Conservation (phyloP, 441 rosid species). For the Metrosideros polymorpha region DNA sequence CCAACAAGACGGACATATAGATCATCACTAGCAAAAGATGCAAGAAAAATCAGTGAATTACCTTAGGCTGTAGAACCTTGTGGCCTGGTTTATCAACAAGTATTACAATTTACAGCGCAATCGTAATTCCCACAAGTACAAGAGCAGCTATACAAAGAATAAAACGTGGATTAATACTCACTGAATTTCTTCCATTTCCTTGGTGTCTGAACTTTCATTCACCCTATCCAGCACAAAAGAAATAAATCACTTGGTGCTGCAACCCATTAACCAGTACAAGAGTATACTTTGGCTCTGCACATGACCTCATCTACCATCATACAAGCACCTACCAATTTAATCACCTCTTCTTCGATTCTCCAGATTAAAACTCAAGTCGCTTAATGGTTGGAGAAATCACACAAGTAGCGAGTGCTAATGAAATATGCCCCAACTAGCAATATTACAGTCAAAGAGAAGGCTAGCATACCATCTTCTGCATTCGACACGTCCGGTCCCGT, state of each 20-base stretch:
- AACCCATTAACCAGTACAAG: not conserved
- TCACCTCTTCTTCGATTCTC: not conserved
- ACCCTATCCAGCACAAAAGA: conserved; percentile 34
- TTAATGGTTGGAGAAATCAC: not conserved
- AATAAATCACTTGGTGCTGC: not conserved
- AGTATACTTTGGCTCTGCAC: not conserved
- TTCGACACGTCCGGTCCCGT: conserved; percentile 76
- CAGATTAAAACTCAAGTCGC: not conserved
- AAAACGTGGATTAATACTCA: conserved; percentile 18
- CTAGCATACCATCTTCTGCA: conserved; percentile 75
- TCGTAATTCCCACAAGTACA: not conserved
- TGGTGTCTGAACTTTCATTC: conserved; percentile 52
- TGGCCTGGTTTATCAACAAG: not conserved
- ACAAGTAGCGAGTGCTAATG: not conserved
- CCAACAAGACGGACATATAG: conserved; percentile 75
- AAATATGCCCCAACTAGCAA: not conserved
- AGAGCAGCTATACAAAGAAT: not conserved
- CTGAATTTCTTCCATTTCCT: conserved; percentile 60
- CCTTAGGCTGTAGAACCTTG: not conserved
- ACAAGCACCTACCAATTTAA: not conserved
- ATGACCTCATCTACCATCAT: not conserved
- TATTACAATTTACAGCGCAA: not conserved
- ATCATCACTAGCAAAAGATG: conserved; percentile 48
- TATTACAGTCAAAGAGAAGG: not conserved
- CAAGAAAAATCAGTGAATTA: conserved; percentile 3